phyloP scores from a whole-genome alignment of 2,329 filamentous ascomycete genomes.

The Botryotinia calthae region DNA sequence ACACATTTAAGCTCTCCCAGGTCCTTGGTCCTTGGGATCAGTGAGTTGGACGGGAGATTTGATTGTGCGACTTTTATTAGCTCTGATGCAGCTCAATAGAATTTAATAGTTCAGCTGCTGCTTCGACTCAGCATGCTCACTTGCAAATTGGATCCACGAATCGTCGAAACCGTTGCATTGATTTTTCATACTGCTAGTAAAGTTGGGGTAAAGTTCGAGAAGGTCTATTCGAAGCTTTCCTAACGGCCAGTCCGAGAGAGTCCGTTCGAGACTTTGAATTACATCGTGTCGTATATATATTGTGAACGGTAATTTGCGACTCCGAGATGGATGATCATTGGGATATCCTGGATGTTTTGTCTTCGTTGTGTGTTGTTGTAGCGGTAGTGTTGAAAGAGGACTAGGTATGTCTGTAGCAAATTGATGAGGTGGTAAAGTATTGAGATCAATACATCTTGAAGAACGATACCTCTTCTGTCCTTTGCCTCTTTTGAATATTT shows the following conservation, averaged over 20 bases:
- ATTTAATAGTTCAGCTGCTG: too few relatives aligned
- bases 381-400: not conserved
- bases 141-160: not conserved
- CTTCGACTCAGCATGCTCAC: not conserved
- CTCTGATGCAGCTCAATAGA: not conserved
- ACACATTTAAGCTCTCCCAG: not conserved
- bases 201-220: conserved; percentile 4
- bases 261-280: not conserved
- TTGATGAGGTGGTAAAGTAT: not conserved
- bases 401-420: not conserved
- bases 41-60: not conserved
- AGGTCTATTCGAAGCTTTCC: not conserved
- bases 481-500: not conserved
- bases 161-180: conserved; percentile 5
- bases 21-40: not conserved
- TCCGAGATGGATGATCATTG: not conserved
- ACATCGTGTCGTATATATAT: not conserved
- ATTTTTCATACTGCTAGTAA: not conserved
- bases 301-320: not conserved
- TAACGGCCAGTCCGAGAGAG: not conserved
- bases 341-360: not conserved
- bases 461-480: not conserved
- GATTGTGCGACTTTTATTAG: not conserved
- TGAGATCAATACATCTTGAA: not conserved
- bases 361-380: not conserved